Percentiles rank a stretch among this genome's conserved stretches.
Evolutionary conservation across 495 filamentous ascomycete species (phyloP).

Genomic region (Chlorociboria aeruginascens): DNA sequence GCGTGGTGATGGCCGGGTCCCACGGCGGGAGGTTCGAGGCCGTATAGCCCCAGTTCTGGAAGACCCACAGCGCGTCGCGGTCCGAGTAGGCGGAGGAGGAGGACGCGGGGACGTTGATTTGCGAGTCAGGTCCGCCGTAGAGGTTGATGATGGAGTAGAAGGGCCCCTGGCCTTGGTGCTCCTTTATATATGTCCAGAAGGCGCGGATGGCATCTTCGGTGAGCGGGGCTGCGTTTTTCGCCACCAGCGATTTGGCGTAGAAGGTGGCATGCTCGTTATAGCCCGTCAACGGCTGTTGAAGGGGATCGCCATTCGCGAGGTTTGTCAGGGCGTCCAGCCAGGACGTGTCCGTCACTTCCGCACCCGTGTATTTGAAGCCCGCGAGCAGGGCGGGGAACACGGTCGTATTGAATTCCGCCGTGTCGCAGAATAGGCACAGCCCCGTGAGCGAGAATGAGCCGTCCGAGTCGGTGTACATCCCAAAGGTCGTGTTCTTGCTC

Average conservation of each 20-base stretch:
- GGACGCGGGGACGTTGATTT: slow-evolving; percentile 30
- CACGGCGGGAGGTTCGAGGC: slow-evolving; percentile 24
- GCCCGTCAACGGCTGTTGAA: slow-evolving; percentile 21
- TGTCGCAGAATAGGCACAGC: slow-evolving; percentile 23
- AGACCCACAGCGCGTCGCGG: slow-evolving; percentile 44
- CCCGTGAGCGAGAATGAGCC: slow-evolving; percentile 23
- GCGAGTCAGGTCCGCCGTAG: slow-evolving; percentile 37
- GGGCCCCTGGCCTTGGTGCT: slow-evolving; percentile 15
- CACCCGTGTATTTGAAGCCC: slow-evolving; percentile 6
- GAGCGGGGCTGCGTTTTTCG: slow-evolving; percentile 22
- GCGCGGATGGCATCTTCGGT: slow-evolving; percentile 23
- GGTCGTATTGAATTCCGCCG: slow-evolving; percentile 24
- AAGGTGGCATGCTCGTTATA: slow-evolving; percentile 34
- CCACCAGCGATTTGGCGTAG: slow-evolving; percentile 35
- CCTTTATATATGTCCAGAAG: slow-evolving; percentile 35
- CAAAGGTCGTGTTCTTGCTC: slow-evolving; percentile 38
- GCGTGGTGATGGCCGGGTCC: slow-evolving; percentile 26
- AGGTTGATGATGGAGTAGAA: slow-evolving; percentile 37
- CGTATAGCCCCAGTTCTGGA: slow-evolving; percentile 44
- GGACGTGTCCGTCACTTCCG: neutral
- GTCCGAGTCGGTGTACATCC: slow-evolving; percentile 35
- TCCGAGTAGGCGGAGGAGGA: slow-evolving; percentile 44
- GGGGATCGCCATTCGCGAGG: slow-evolving; percentile 14
- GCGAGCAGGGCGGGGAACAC: slow-evolving; percentile 31
- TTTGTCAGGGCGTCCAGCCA: slow-evolving; percentile 29